A percentile compares a stretch with the other conserved stretches of the same genome.
Evolutionary conservation across 2,329 filamentous ascomycete species (phyloP).

Genomic region (Trichoderma sp.): DNA sequence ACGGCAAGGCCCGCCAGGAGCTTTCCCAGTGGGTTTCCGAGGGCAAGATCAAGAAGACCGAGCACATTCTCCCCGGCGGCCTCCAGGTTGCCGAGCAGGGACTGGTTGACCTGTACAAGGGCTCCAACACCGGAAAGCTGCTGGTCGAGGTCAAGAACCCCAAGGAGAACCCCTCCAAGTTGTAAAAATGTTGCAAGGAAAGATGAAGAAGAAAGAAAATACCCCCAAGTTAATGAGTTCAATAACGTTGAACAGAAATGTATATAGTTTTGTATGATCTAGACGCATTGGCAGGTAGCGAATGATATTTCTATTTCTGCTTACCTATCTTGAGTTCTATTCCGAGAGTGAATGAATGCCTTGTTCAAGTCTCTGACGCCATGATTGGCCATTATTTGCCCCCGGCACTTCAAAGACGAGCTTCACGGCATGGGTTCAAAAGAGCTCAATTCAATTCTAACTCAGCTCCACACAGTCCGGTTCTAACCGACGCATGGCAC

Average conservation of each 20-base stretch:
- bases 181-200: slow-evolving; percentile 23
- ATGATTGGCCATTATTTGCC: neutral
- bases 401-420: neutral
- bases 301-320: neutral
- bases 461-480: neutral
- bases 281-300: neutral
- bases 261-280: slow-evolving; percentile 13
- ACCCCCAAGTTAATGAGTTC: neutral
- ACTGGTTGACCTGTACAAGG: slow-evolving; percentile 65
- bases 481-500: slow-evolving; percentile 3
- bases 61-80: slow-evolving; percentile 71
- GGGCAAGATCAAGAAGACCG: slow-evolving; percentile 71
- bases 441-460: neutral
- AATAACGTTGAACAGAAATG: neutral
- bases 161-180: slow-evolving; percentile 25
- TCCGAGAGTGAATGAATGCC: neutral
- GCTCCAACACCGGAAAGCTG: slow-evolving; percentile 70
- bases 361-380: too few species aligned
- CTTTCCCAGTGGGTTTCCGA: slow-evolving; percentile 68
- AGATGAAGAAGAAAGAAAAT: neutral
- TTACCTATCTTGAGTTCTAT: neutral
- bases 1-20: slow-evolving; percentile 58
- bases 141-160: slow-evolving; percentile 54
- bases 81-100: slow-evolving; percentile 63
- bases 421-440: neutral